Conservation (phyloP, 441 rosid genomes). For the Populus trichocarpa region DNA sequence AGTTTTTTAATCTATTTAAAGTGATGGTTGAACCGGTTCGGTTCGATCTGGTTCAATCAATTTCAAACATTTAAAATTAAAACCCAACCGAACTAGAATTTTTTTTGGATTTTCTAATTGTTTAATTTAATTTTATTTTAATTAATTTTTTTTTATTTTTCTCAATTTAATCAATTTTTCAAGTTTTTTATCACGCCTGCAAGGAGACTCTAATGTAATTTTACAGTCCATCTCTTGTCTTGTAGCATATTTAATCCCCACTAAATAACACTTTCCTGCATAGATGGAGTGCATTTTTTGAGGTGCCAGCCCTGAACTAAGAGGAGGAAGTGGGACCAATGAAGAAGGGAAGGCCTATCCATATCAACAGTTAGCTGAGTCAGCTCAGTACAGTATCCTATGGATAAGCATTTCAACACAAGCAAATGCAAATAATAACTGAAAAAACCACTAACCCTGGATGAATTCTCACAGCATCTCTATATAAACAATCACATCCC, state of each 20-base stretch:
- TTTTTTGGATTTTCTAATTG: too few relatives aligned
- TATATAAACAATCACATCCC: neutral
- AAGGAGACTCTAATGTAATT: too few relatives aligned
- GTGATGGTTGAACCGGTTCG: too few relatives aligned
- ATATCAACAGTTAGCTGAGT: slow-evolving; percentile 31
- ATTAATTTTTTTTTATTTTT: too few relatives aligned
- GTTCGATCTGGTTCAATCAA: too few relatives aligned
- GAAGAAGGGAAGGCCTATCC: slow-evolving; percentile 26
- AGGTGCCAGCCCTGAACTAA: neutral
- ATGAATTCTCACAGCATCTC: neutral
- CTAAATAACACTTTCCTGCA: neutral
- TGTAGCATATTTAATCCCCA: neutral
- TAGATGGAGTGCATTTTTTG: neutral
- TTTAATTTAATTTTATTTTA: too few relatives aligned
- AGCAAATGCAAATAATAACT: neutral
- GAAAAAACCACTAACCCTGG: neutral
- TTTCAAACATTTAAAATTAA: too few relatives aligned
- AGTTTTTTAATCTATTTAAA: too few relatives aligned
- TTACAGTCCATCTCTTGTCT: neutral
- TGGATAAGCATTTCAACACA: slow-evolving; percentile 35
- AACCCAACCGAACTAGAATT: too few relatives aligned
- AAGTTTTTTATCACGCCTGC: too few relatives aligned
- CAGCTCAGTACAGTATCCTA: slow-evolving; percentile 23
- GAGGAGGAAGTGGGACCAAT: neutral
- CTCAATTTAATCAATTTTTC: too few relatives aligned